Evolutionary conservation across 2,329 filamentous ascomycete species (phyloP).

Genomic region (Cordyceps farinosa): DNA sequence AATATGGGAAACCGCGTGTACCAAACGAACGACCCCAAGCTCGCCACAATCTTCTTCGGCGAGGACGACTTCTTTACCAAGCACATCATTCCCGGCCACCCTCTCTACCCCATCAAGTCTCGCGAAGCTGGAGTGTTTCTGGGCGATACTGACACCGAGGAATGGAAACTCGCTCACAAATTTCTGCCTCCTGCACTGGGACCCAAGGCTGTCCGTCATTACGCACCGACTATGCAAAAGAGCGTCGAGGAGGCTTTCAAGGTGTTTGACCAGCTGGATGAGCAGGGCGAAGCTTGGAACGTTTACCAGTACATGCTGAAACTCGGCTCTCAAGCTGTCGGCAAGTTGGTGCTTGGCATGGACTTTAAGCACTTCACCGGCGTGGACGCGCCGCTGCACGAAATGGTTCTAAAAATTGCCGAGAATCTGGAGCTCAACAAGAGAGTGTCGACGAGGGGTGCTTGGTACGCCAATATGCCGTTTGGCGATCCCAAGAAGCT

Average conservation of each 20-base stretch:
- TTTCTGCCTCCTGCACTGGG: conserved; percentile 57
- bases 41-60: conserved; percentile 43
- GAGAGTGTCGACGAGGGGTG: conserved; percentile 50
- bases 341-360: conserved; percentile 42
- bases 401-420: conserved; percentile 50
- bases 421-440: conserved; percentile 55
- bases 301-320: conserved; percentile 50
- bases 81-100: conserved; percentile 47
- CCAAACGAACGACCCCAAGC: conserved; percentile 47
- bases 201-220: conserved; percentile 59
- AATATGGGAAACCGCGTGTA: conserved; percentile 50
- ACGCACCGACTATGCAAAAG: conserved; percentile 56
- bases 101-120: conserved; percentile 42
- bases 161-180: conserved; percentile 54
- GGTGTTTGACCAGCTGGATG: conserved; percentile 50
- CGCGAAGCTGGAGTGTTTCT: conserved; percentile 42
- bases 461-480: conserved; percentile 54
- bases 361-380: conserved; percentile 44
- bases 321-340: conserved; percentile 43
- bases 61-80: conserved; percentile 54
- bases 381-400: conserved; percentile 45
- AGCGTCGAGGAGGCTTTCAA: conserved; percentile 49
- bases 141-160: conserved; percentile 48
- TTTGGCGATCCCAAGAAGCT: conserved; percentile 54
- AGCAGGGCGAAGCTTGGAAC: conserved; percentile 44